Evolutionary conservation across 163 green algal species (phyloP), one percentile per base, ranked within the genome.

Genomic region (Trebouxia gelatinosa): DNA sequence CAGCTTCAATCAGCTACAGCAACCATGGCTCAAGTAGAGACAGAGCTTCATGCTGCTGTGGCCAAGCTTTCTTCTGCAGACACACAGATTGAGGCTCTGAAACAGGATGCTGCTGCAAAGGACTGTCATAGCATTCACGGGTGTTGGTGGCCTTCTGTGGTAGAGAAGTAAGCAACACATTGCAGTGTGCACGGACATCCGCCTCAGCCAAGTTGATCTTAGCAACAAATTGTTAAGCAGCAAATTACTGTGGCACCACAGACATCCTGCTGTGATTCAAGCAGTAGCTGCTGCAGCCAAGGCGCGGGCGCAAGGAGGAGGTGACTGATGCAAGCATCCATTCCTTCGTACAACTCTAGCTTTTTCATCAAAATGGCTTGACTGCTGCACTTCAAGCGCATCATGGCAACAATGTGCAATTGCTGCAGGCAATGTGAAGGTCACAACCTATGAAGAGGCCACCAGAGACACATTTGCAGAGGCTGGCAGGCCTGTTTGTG

Each of bases 401-500:
- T n/a, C n/a, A n/a, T n/a, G n/a, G n/a, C 38, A 54, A 6, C 7
- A 21, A 2, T 32, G 17, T 54, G 19, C 64, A n/a, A 26, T 48
- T 50, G 13, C 16, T 40, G 40, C 29, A 46, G 68, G 40, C 9
- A 21, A 43, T 59, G 40, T 76, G n/a, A 76, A 76, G 39, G 68
- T 76, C 26, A 76, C 40, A 32, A 40, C 68, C n/a, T 76, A 62
- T 64, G 68, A 76, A 43, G 68, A 76, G 29, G 19, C 23, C 16
- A 21, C 43, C 13, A 76, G 68, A 28, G 40, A 76, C 16, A 76
- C 68, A 2, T 61, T 76, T 40, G 11, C 43, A 23, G 68, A 76
- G 21, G 68, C 68, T 62, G 68, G 68, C 68, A 61, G 31, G 39
- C 29, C 43, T 43, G 40, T 62, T 5, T 59, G 40, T 31, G 68